Evolutionary conservation across 805 yeast genomes (phyloP), one percentile per base, ranked within the genome.

Genomic region (Sugiyamaella americana): DNA sequence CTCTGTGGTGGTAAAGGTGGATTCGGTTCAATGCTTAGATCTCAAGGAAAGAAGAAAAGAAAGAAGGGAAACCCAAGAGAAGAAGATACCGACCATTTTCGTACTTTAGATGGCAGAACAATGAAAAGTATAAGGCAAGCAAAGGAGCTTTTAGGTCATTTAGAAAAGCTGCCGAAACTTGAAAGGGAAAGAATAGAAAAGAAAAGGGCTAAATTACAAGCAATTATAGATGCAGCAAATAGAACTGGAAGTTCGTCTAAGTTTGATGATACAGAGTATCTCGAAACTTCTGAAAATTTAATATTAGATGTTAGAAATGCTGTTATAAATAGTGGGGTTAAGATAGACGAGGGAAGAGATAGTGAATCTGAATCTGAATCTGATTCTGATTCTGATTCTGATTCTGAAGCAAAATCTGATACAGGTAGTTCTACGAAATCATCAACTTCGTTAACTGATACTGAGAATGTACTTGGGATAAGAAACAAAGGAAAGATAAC

Each of bases 1-100:
- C 46, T 72, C 26, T 65, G 73, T 48, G 78, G 79, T 5, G 79
- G 79, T n/a, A 74, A 74, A 58, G 79, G 79, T 19, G 79, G 77
- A 2, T 70, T 73, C 54, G 78, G 76, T 1, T 60, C 68, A 16
- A 57, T 65, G 52, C 56, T 74, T 43, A 64, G 68, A 34, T 68
- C 69, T 3, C 68, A 66, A 44, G 76, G 72, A 13, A 17, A 18
- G 11, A 24, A 23, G 19, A 40, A 29, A 23, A 40, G 23, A 37
- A 29, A 40, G 43, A 40, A 40, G 23, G 37, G 37, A 19, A 8
- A 36, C 43, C 20, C 5, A 16, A 56, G 58, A 11, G 51, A 52
- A 19, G 45, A 41, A 13, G 62, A 64, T 5, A 57, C 43, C 37
- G 73, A 69, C 47, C 54, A 60, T n/a, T 70, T 61, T 46, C 61